A percentile compares a stretch with the other conserved stretches of the same genome.
Conservation (phyloP, 805 yeast genomes). For the Candida quercuum region DNA sequence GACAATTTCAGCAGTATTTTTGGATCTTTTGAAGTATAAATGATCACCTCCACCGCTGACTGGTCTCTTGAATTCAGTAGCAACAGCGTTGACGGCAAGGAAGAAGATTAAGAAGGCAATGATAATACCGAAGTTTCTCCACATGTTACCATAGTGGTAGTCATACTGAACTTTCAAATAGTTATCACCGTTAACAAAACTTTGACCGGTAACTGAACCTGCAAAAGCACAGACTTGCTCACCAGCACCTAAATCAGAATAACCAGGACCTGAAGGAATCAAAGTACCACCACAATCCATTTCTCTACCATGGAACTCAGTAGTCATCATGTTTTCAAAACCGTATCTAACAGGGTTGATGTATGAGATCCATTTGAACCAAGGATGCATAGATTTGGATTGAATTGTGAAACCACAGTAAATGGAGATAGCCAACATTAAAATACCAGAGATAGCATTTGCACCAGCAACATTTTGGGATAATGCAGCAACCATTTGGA, state of each 20-base stretch:
- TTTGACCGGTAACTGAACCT: slow-evolving; percentile 54
- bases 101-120: slow-evolving; percentile 51
- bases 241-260: slow-evolving; percentile 30
- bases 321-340: slow-evolving; percentile 59
- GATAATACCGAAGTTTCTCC: slow-evolving; percentile 77
- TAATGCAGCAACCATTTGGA: slow-evolving; percentile 48
- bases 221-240: slow-evolving; percentile 53
- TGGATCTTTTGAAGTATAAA: slow-evolving; percentile 48
- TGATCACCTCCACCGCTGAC: slow-evolving; percentile 29
- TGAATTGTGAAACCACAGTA: slow-evolving; percentile 70
- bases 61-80: slow-evolving; percentile 48
- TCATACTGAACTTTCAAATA: slow-evolving; percentile 44
- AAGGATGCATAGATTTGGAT: slow-evolving; percentile 53
- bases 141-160: slow-evolving; percentile 54
- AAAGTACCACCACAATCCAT: slow-evolving; percentile 48
- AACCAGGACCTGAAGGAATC: slow-evolving; percentile 58
- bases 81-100: slow-evolving; percentile 41
- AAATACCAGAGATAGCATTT: slow-evolving; percentile 53
- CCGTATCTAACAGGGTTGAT: slow-evolving; percentile 52
- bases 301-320: slow-evolving; percentile 55
- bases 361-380: slow-evolving; percentile 67
- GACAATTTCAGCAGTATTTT: slow-evolving; percentile 1
- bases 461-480: slow-evolving; percentile 49
- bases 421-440: slow-evolving; percentile 43
- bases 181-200: slow-evolving; percentile 50